Percentiles rank a stretch among this genome's conserved stretches.
These are phyloP conservation scores for Corymbia citriodora DNA, from an alignment of 441 rosid species.

Conservation along the genomic window DNA sequence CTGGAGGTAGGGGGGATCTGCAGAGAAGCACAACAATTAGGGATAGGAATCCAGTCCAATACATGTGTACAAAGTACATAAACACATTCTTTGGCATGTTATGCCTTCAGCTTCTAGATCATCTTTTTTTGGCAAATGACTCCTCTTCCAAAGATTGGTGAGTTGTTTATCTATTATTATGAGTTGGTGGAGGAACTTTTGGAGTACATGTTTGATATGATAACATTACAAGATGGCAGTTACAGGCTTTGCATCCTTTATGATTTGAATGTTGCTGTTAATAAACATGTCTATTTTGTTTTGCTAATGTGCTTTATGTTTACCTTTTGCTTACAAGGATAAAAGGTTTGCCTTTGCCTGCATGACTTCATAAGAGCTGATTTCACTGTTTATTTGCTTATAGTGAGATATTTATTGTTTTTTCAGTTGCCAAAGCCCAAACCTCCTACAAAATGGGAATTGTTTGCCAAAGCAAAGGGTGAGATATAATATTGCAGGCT, in stretches of 20 bases:
- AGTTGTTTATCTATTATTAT: not conserved
- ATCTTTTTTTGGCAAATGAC: not conserved
- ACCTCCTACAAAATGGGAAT: constrained; percentile 67
- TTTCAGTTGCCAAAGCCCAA: constrained; percentile 66
- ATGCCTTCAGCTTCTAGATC: not conserved
- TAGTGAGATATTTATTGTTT: not conserved
- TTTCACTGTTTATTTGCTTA: not conserved
- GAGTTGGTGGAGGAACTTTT: not conserved
- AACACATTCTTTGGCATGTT: not conserved
- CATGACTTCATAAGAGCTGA: not conserved
- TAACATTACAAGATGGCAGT: not conserved
- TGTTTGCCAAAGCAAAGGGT: constrained; percentile 63
- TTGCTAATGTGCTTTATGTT: not conserved
- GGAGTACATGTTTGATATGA: not conserved
- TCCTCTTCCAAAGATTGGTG: not conserved
- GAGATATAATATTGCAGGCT: not conserved
- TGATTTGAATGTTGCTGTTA: not conserved
- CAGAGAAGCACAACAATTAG: not conserved
- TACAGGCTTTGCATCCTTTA: not conserved
- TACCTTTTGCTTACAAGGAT: not conserved
- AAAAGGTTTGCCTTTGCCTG: not conserved
- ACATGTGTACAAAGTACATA: not conserved
- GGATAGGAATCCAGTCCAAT: not conserved
- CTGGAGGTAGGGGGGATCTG: not conserved
- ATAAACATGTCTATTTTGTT: not conserved